Base-by-base conservation (phyloP, 1,139 yeast species). In the Hanseniaspora uvarum region DNA sequence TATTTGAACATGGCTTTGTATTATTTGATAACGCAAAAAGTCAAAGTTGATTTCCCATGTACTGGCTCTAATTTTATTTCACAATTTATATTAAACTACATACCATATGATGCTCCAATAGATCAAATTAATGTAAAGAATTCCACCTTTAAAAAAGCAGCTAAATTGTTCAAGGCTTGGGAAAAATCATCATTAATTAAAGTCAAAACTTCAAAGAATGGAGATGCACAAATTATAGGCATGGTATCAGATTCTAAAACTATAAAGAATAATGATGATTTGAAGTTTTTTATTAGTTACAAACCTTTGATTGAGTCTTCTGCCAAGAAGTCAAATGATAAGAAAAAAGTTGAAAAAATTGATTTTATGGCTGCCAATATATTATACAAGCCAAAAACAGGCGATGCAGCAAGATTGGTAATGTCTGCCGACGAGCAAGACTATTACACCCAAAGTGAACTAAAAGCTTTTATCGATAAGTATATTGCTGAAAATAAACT, bases 101-200 rank as follows among this genome's bases (percentile, higher is more conserved):
- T 89, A n/a, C 94, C 95, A 0, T 67, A 68, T 43, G 48, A 39
- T 19, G 28, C 48, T 1, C 50, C 53, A 16, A 58, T 60, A 5
- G 60, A 62, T 4, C 79, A 78, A 58, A 77, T 86, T 44, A 80
- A 77, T 57, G 77, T 92, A 62, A 89, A 88, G 67, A 83, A 80
- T 62, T 82, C 96, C 0, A 79, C 89, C 3, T 89, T 94, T 94
- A 88, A 85, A 66, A 92, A 92, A 64, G 80, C 94, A 1, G 76
- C 89, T 21, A 89, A 88, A 66, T 87, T 81, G 62, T 70, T 89
- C 55, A 89, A 87, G 63, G 81, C 84, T 5, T 86, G 88, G 82
- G 95, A 85, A 59, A 89, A 87, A 63, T 74, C 75, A 51, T 79
- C 79, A 1, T 77, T 82, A 56, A 59, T 86, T 16, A 86, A 86